These are phyloP conservation scores for Sclerotinia minor DNA, from an alignment of 2,329 filamentous ascomycete species.

Conservation along the genomic window DNA sequence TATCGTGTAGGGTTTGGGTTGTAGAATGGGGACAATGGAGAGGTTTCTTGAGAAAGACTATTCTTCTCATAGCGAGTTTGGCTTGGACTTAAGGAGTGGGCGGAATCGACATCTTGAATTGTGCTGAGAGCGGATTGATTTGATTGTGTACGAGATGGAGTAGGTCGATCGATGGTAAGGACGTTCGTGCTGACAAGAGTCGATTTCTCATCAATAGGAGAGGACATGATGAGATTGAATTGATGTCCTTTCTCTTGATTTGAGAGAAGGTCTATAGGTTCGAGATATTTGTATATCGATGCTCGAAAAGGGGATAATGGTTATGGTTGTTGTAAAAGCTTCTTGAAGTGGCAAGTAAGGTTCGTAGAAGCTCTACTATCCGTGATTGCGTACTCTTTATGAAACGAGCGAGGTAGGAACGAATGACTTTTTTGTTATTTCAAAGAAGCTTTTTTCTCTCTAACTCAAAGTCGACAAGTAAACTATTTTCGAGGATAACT, in stretches of 20 bases:
- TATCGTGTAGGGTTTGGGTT: slow-evolving; percentile 28
- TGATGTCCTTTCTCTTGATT: not conserved
- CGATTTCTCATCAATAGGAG: slow-evolving; percentile 29
- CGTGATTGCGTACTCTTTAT: slow-evolving; percentile 6
- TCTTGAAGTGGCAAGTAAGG: not conserved
- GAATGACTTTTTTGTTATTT: slow-evolving; percentile 14
- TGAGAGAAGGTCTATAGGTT: not conserved
- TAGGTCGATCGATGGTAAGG: slow-evolving; percentile 30
- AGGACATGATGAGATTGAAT: slow-evolving; percentile 18
- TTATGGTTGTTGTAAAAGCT: not conserved
- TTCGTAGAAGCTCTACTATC: not conserved
- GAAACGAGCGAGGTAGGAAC: slow-evolving; percentile 14
- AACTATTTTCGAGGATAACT: not conserved
- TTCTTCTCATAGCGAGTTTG: slow-evolving; percentile 27
- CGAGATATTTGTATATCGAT: not conserved
- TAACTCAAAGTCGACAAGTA: not conserved
- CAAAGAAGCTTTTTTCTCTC: not conserved
- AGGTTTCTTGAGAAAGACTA: slow-evolving; percentile 20
- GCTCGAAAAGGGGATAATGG: not conserved
- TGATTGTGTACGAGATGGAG: slow-evolving; percentile 26
- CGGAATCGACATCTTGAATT: slow-evolving; percentile 53
- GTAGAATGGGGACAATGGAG: slow-evolving; percentile 33
- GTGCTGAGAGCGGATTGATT: slow-evolving; percentile 51
- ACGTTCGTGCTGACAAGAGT: slow-evolving; percentile 21
- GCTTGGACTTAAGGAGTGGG: slow-evolving; percentile 26